These are phyloP conservation scores for Conticribra weissflogii DNA, from an alignment of 108 stramenopile genomes.

Conservation along the genomic window DNA sequence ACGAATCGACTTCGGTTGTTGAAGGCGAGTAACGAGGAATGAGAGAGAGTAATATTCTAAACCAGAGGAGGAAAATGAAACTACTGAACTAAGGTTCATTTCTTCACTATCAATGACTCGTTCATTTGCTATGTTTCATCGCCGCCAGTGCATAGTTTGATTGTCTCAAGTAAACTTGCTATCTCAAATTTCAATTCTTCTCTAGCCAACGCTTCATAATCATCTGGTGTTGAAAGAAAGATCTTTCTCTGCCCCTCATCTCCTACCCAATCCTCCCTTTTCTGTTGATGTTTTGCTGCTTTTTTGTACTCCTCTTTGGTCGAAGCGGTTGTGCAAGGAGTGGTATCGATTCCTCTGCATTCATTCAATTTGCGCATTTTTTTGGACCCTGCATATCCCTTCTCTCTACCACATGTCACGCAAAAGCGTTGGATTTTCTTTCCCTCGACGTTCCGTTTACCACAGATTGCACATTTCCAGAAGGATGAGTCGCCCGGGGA, in stretches of 20 bases:
- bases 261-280: constrained; percentile 8
- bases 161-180: constrained; percentile 6
- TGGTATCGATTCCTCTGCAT: constrained; percentile 11
- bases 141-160: too few species aligned
- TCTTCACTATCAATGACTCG: background rate
- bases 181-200: constrained; percentile 24
- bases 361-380: constrained; percentile 13
- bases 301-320: constrained; percentile 10
- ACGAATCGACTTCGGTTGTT: background rate
- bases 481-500: background rate
- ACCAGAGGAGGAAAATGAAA: background rate
- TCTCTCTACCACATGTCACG: constrained; percentile 9
- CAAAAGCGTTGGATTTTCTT: constrained; percentile 12
- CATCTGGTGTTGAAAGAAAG: constrained; percentile 10
- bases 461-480: constrained; percentile 30
- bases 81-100: background rate
- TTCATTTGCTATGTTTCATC: background rate
- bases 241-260: constrained; percentile 5
- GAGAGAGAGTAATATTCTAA: background rate
- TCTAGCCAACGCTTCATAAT: constrained; percentile 18
- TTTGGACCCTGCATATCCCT: constrained; percentile 7
- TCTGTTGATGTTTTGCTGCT: background rate
- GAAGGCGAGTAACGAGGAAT: background rate
- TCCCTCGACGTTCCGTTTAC: constrained; percentile 13
- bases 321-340: constrained; percentile 15